Base-by-base conservation (phyloP, 2,329 filamentous ascomycete genomes). In the Neopestalotiopsis sp. region DNA sequence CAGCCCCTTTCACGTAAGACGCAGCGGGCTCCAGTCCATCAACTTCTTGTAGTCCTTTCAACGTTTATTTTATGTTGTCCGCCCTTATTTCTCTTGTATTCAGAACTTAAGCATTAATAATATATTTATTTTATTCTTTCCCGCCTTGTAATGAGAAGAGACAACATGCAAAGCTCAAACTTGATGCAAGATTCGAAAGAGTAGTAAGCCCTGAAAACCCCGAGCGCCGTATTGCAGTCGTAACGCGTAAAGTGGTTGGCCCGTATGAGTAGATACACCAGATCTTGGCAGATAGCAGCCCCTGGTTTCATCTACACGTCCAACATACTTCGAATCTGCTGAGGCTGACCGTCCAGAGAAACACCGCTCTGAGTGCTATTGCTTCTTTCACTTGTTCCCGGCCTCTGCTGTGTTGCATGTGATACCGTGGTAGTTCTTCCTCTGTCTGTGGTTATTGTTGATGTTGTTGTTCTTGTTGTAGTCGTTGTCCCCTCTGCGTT, bases 261-360 rank as follows among this genome's bases (percentile, higher is more conserved):
- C 45, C 20, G 45, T 6, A 38, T 20, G 20, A 20, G 45, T 52
- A 52, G n/a, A 49, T 14, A 52, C 45, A 52, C 9, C 30, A 59
- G 30, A 24, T 14, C 10, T 24, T 4, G 24, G 57, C 30, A 30
- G 24, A 28, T 14, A 30, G 12, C 12, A 32, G 13, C 57, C 5
- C n/a, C 45, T 7, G n/a, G 24, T 4, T 13, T 10, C 24, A 30
- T 3, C 12, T 77, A 89, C 14, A 89, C 74, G 73, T 90, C 88
- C 72, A 90, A 72, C 88, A 90, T 90, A 74, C 88, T 89, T 73
- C 80, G 82, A 5, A 89, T 78, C 73, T 87, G 83, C 74, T 88
- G 85, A n/a, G 86, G 85, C 67, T 82, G 83, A n/a, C 76, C 80
- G 6, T 76, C 80, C 13, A 84, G 78, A 4, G 86, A 88, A 60